Percentiles rank a stretch among this genome's conserved stretches.
Conservation (phyloP, 805 yeast genomes). For the Metschnikowia noctiluminum region DNA sequence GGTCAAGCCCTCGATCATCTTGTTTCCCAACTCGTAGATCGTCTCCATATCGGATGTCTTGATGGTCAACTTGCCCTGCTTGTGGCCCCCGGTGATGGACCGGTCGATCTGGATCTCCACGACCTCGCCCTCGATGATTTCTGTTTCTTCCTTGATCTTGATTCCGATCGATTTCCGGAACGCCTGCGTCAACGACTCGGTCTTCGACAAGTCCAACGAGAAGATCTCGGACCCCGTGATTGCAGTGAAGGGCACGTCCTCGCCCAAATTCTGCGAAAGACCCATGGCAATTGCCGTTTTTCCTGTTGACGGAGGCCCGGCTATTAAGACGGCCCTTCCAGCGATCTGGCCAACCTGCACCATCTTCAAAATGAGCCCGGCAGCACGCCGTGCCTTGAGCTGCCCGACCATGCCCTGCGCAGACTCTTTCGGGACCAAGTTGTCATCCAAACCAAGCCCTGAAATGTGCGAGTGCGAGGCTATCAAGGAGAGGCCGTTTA, state of each 20-base stretch:
- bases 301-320: conserved; percentile 99
- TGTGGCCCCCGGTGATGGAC: conserved; percentile 94
- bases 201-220: conserved; percentile 87
- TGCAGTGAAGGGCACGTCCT: conserved; percentile 91
- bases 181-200: conserved; percentile 95
- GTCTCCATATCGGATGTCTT: conserved; percentile 99
- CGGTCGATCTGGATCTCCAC: conserved; percentile 95
- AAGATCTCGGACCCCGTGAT: conserved; percentile 92
- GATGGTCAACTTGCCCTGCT: conserved; percentile 95
- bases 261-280: conserved; percentile 65
- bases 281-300: conserved; percentile 99
- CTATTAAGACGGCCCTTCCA: conserved; percentile 91
- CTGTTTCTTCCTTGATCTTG: conserved; percentile 94
- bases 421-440: conserved; percentile 70
- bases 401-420: conserved; percentile 99
- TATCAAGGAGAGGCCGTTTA: conserved; percentile 59
- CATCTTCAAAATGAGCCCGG: conserved; percentile 90
- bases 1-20: conserved; percentile 91
- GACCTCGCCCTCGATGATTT: conserved; percentile 97
- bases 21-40: conserved; percentile 88
- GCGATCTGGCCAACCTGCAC: conserved; percentile 93
- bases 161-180: conserved; percentile 95
- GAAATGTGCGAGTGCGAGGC: conserved; percentile 99
- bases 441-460: conserved; percentile 94
- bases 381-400: conserved; percentile 89